Evolutionary conservation across 768 basidiomycete genomes (phyloP).

Genomic region (Artomyces pyxidatus): DNA sequence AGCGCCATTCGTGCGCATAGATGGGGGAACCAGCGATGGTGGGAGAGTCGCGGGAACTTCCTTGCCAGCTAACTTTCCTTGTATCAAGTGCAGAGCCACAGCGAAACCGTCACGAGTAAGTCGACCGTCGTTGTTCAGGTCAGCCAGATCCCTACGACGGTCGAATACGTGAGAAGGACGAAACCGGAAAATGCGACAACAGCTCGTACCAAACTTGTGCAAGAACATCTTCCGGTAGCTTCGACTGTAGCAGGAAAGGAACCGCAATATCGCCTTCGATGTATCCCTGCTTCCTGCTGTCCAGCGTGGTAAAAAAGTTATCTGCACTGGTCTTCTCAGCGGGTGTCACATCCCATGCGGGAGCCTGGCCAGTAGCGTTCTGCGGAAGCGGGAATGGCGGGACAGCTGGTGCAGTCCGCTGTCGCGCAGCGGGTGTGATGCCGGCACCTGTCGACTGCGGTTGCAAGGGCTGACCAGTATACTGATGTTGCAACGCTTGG

Average conservation of each 20-base stretch:
- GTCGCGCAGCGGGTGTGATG: conserved; percentile 14
- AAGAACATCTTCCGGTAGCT: conserved; percentile 72
- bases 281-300: conserved; percentile 62
- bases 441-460: conserved; percentile 12
- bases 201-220: conserved; percentile 91
- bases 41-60: conserved; percentile 71
- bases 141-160: conserved; percentile 77
- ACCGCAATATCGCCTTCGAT: conserved; percentile 94
- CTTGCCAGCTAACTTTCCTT: conserved; percentile 71
- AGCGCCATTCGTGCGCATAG: conserved; percentile 45
- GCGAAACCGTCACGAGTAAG: conserved; percentile 91
- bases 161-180: not conserved
- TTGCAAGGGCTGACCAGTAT: conserved; percentile 44
- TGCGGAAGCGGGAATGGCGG: conserved; percentile 11
- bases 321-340: conserved; percentile 75
- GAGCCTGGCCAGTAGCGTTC: conserved; percentile 14
- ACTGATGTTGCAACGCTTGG: conserved; percentile 48
- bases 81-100: conserved; percentile 90
- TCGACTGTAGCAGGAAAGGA: conserved; percentile 90
- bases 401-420: conserved; percentile 19
- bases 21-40: conserved; percentile 70
- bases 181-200: conserved; percentile 21
- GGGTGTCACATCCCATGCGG: conserved; percentile 79
- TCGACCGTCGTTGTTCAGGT: conserved; percentile 79
- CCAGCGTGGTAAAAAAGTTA: conserved; percentile 74